Base-by-base conservation (phyloP, 169 alveolate species). In the Fabrea salina region DNA sequence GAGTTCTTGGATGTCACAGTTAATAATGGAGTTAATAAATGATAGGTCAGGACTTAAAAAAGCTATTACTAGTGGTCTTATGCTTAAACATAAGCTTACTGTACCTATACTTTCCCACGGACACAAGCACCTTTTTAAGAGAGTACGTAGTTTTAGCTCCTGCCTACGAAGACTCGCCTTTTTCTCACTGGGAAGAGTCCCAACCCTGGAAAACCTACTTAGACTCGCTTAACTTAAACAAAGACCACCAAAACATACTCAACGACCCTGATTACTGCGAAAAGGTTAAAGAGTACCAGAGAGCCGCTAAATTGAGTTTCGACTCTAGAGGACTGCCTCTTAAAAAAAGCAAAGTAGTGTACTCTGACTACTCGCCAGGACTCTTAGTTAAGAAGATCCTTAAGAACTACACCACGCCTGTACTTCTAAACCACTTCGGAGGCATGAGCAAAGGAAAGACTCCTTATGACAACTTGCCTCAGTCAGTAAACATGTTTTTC, bases 251-350 rank as follows among this genome's bases (percentile, higher is more conserved):
- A 13, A 27, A 58, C 37, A 25, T 58, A 8, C n/a, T n/a, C 22
- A 58, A 58, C 5, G 71, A 58, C 71, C 22, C 33, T 27, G 33
- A 58, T 43, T 58, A 58, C 71, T 58, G 71, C 44, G 0, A 27
- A 27, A 58, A 58, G 32, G 71, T 58, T 25, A 33, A 27, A 7
- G 37, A 58, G 32, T 58, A 27, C 71, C 67, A 54, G 19, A 16
- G 19, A 11, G 37, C 11, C 8, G 30, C 30, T 22, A 11, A 54
- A 54, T 7, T 61, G 19, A 47, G 19, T 47, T 47, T 47, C 19
- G 74, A 61, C 7, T 8, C 11, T 27, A 61, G 11, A 7, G 79
- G 79, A n/a, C 68, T 47, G 25, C 67, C 66, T 27, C 35, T 39
- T 37, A 5, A 39, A 5, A 49, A 70, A 1, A n/a, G 33, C 19